Evolutionary conservation across 148 eudicot genomes (phyloP).

Genomic region (Talinum fruticosum): DNA sequence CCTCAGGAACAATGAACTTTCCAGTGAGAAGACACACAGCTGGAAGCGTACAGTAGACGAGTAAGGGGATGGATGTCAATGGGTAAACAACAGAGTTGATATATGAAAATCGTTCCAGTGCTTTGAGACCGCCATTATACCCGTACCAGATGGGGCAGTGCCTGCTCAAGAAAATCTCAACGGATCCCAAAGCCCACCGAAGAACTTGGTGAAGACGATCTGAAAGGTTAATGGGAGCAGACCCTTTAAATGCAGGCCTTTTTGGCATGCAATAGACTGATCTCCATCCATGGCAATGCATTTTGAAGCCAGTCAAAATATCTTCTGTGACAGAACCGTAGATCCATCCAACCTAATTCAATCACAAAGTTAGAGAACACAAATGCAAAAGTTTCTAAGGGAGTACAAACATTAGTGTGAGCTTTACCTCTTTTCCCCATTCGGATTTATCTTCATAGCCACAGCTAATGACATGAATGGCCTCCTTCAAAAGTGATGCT

Average conservation of each 20-base stretch:
- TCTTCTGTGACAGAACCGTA: constrained; percentile 98
- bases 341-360: constrained; percentile 86
- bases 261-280: constrained; percentile 93
- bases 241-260: constrained; percentile 90
- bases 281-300: constrained; percentile 99
- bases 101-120: constrained; percentile 84
- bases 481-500: constrained; percentile 85
- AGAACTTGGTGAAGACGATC: constrained; percentile 97
- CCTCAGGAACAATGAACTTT: constrained; percentile 95
- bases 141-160: constrained; percentile 98
- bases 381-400: background rate
- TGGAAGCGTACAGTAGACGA: constrained; percentile 83
- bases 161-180: constrained; percentile 80
- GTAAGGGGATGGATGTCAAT: constrained; percentile 81
- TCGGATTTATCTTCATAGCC: constrained; percentile 95
- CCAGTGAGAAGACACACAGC: constrained; percentile 93
- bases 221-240: constrained; percentile 94
- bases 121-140: constrained; percentile 80
- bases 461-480: constrained; percentile 95
- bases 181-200: constrained; percentile 95
- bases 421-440: constrained; percentile 94
- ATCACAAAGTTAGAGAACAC: background rate
- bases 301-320: constrained; percentile 93
- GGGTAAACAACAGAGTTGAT: constrained; percentile 90
- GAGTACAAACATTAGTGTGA: background rate